Evolutionary conservation across 2,329 filamentous ascomycete genomes (phyloP), one percentile per base, ranked within the genome.

Genomic region (Phyllosticta citriasiana): DNA sequence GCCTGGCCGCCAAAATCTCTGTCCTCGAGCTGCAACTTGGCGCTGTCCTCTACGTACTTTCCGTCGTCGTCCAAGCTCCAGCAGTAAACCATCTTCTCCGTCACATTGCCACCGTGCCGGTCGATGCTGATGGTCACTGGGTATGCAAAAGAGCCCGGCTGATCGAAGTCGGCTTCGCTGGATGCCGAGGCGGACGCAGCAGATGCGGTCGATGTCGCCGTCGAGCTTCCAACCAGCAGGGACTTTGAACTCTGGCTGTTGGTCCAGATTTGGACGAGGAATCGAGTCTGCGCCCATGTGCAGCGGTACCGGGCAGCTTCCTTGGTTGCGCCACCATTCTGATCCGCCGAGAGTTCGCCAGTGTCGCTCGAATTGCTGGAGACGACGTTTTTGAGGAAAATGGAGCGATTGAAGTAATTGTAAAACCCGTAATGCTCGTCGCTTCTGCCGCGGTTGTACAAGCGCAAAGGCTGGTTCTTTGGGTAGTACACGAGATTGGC

Each of bases 381-480:
- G 64, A 81, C 80, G 62, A 83, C 76, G 16, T 84, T 85, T 66
- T 86, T 84, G 64, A 96, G 79, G 77, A 93, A 96, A 65, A 96
- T 89, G 8, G 87, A 88, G 65, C 91, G 89, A 74, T 91, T 86
- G 73, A 89, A 97, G 78, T 96, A 95, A 0, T 84, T 89, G 76
- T 96, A 97, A 76, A 97, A 97, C 2, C 90, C 91, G 73, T 95
- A 97, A 74, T 96, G 91, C 72, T 97, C 93, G 0, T 87, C 87
- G 1, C 82, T 77, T 27, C 88, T 79, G 19, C 88, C 91, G 22
- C 91, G 88, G 72, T 97, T 90, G 72, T 87, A 97, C 0, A 97
- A 82, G 1, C 89, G 84, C 12, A 97, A 79, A 0, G 91, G 93
- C 69, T 97, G 94, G 63, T 78, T 76, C 0, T 79, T 75, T 0